These are phyloP conservation scores for Centella asiatica DNA, from an alignment of 129 eudicot species.

Conservation along the genomic window DNA sequence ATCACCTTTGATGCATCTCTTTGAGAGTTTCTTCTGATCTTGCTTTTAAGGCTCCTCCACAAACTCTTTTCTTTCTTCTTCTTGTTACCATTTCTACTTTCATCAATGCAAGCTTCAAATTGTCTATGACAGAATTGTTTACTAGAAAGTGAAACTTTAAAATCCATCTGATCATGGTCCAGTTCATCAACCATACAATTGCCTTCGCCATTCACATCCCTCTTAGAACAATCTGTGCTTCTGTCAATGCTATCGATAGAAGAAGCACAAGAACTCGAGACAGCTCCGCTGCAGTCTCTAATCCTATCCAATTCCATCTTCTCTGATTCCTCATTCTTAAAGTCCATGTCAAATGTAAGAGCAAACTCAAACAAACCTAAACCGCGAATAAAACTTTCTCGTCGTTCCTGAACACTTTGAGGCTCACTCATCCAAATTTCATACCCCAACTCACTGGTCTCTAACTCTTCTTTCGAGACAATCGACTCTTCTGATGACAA, in stretches of 20 bases:
- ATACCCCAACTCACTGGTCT: constrained; percentile 13
- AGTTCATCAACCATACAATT: constrained; percentile 28
- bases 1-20: not conserved
- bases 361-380: constrained; percentile 31
- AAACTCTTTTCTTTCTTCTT: constrained; percentile 27
- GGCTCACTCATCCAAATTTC: constrained; percentile 49
- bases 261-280: constrained; percentile 21
- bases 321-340: not conserved
- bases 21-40: constrained; percentile 16
- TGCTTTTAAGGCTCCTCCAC: constrained; percentile 26
- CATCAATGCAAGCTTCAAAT: not conserved
- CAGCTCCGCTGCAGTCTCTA: constrained; percentile 23
- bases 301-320: constrained; percentile 17
- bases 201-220: constrained; percentile 29
- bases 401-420: constrained; percentile 35
- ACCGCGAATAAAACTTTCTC: constrained; percentile 21
- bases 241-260: constrained; percentile 15
- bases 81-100: not conserved
- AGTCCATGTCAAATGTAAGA: not conserved
- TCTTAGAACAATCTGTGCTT: constrained; percentile 1
- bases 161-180: constrained; percentile 7
- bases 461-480: constrained; percentile 14
- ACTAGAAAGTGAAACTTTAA: not conserved
- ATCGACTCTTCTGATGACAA: constrained; percentile 20
- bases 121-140: not conserved